Conservation (phyloP, 176 grass and related monocot genomes). For the Avena atlantica region DNA sequence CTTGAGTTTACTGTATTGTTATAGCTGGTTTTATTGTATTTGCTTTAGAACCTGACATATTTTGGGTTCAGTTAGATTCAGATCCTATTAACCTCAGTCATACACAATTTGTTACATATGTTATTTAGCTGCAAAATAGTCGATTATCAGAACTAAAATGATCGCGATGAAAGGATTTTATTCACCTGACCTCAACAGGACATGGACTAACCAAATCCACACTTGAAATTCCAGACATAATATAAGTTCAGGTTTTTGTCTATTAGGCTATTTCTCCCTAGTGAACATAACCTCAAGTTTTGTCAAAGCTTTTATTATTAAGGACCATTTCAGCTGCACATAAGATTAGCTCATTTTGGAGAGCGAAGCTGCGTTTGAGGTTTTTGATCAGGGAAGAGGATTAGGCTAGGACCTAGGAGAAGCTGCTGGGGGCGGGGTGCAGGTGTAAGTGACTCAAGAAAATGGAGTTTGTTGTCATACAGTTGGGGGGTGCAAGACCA, state of each 20-base stretch:
- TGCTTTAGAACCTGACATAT: not conserved
- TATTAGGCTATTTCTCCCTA: not conserved
- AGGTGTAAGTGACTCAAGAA: not conserved
- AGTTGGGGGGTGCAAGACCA: not conserved
- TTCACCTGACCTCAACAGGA: slow-evolving; percentile 8
- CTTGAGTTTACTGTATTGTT: not conserved
- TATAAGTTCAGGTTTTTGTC: slow-evolving; percentile 5
- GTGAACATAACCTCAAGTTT: not conserved
- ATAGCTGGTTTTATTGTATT: not conserved
- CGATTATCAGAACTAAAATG: slow-evolving; percentile 14
- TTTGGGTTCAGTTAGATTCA: not conserved
- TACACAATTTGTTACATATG: not conserved
- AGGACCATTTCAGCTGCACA: not conserved
- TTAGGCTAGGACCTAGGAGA: not conserved
- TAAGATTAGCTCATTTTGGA: not conserved
- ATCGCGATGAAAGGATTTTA: not conserved
- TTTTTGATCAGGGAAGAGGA: not conserved
- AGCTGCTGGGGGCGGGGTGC: not conserved
- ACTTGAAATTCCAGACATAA: not conserved
- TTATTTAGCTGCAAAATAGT: not conserved
- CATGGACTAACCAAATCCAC: slow-evolving; percentile 3
- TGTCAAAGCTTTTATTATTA: not conserved
- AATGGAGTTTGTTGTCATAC: not conserved
- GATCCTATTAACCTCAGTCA: not conserved
- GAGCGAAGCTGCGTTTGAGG: not conserved